Conservation (phyloP, 1,284 basidiomycete species). For the Moniliophthora roreri region DNA sequence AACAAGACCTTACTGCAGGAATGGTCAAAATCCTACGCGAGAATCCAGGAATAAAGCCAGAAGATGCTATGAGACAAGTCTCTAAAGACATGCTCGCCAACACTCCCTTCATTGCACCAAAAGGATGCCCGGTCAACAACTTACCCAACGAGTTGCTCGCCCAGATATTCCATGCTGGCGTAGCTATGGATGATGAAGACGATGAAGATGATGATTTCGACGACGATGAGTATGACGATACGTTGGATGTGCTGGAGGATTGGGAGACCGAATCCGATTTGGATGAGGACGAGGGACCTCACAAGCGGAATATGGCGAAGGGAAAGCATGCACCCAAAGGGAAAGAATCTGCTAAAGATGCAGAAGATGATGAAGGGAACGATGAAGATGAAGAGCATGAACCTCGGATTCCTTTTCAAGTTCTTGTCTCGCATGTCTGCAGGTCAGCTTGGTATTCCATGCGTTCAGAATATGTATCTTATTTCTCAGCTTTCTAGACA, state of each 20-base stretch:
- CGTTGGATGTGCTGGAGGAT: conserved; percentile 16
- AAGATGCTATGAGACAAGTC: conserved; percentile 31
- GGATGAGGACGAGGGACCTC: conserved; percentile 16
- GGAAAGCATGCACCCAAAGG: conserved; percentile 20
- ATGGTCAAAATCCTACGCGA: conserved; percentile 25
- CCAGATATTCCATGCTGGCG: conserved; percentile 56
- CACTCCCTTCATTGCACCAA: conserved; percentile 48
- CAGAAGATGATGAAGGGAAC: conserved; percentile 14
- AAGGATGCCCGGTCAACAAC: conserved; percentile 52
- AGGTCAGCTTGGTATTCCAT: conserved; percentile 6
- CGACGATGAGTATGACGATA: conserved; percentile 27
- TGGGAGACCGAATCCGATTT: conserved; percentile 17
- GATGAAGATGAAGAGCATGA: conserved; percentile 28
- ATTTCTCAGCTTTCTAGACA: conserved; percentile 16
- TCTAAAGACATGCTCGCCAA: conserved; percentile 35
- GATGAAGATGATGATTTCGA: conserved; percentile 27
- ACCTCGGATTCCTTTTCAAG: conserved; percentile 33
- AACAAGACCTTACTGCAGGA: conserved; percentile 11
- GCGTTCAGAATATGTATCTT: no score
- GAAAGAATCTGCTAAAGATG: conserved; percentile 16
- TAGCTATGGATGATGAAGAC: conserved; percentile 33
- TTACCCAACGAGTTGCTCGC: conserved; percentile 59
- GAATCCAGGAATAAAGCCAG: conserved; percentile 24
- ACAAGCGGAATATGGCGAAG: conserved; percentile 12
- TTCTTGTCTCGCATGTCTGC: conserved; percentile 46